Evolutionary conservation across 2,329 filamentous ascomycete genomes (phyloP).

Genomic region (Hypocreales sp.): DNA sequence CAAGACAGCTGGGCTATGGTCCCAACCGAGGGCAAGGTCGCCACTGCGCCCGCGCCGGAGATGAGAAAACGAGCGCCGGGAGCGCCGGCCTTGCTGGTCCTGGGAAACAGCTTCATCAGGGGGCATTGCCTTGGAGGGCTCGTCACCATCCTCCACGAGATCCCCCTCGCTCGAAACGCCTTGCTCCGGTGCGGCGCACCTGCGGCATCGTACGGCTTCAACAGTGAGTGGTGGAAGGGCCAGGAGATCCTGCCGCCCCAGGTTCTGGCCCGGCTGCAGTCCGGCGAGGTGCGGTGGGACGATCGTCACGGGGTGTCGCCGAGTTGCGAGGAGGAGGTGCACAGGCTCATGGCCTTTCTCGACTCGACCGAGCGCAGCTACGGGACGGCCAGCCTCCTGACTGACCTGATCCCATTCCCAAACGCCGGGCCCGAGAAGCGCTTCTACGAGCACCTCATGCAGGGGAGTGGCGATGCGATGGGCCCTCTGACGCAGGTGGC

Average conservation of each 20-base stretch:
- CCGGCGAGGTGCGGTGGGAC: constrained; percentile 14
- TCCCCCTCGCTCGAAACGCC: constrained; percentile 40
- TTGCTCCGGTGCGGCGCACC: constrained; percentile 28
- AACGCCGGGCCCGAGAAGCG: constrained; percentile 21
- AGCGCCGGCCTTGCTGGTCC: constrained; percentile 35
- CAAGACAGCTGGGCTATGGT: constrained; percentile 44
- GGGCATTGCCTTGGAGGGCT: constrained; percentile 34
- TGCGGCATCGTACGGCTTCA: constrained; percentile 34
- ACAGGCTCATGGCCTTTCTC: constrained; percentile 47
- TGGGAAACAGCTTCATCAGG: constrained; percentile 14
- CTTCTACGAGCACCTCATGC: constrained; percentile 27
- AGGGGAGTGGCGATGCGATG: constrained; percentile 10
- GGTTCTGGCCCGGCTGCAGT: constrained; percentile 16
- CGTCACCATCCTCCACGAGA: constrained; percentile 43
- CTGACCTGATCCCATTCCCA: constrained; percentile 18
- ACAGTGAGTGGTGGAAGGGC: constrained; percentile 47
- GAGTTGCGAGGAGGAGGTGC: constrained; percentile 36
- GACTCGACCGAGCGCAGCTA: constrained; percentile 45
- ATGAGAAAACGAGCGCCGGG: constrained; percentile 23
- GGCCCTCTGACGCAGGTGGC: constrained; percentile 18
- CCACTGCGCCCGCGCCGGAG: constrained; percentile 17
- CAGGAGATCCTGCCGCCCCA: constrained; percentile 28
- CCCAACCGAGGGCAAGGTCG: constrained; percentile 14
- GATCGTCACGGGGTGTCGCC: constrained; percentile 13
- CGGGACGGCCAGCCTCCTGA: constrained; percentile 35